Conservation (phyloP, 441 rosid genomes). For the Euphorbia celastroides region DNA sequence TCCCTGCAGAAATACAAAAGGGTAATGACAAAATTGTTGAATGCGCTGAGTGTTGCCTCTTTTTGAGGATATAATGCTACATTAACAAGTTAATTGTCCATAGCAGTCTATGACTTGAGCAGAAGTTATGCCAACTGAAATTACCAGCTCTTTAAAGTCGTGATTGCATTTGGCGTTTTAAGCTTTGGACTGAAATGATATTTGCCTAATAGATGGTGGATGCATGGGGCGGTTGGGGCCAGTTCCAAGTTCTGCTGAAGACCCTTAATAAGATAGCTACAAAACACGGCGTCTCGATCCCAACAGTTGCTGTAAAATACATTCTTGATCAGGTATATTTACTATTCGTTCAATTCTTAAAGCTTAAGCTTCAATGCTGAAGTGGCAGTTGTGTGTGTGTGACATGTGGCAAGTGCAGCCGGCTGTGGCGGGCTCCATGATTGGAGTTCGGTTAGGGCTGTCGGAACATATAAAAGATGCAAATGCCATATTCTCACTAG, state of each 20-base stretch:
- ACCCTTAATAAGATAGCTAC: constrained; percentile 63
- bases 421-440: constrained; percentile 73
- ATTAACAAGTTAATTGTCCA: too few species aligned
- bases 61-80: too few species aligned
- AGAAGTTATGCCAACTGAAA: too few species aligned
- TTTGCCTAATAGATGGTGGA: too few species aligned
- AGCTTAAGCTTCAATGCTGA: too few species aligned
- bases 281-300: constrained; percentile 86
- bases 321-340: constrained; percentile 85
- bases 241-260: constrained; percentile 69
- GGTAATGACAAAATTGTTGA: too few species aligned
- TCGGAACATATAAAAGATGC: constrained; percentile 73
- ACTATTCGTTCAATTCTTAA: background rate
- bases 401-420: constrained; percentile 30
- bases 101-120: too few species aligned
- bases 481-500: constrained; percentile 63
- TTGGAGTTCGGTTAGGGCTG: constrained; percentile 69
- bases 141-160: too few species aligned
- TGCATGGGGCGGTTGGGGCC: constrained; percentile 98
- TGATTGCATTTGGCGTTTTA: too few species aligned
- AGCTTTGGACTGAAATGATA: too few species aligned
- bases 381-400: too few species aligned
- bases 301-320: constrained; percentile 84
- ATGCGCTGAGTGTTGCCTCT: too few species aligned
- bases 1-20: constrained; percentile 89